Base-by-base conservation (phyloP, 2,329 filamentous ascomycete species). In the Emergomyces orientalis region DNA sequence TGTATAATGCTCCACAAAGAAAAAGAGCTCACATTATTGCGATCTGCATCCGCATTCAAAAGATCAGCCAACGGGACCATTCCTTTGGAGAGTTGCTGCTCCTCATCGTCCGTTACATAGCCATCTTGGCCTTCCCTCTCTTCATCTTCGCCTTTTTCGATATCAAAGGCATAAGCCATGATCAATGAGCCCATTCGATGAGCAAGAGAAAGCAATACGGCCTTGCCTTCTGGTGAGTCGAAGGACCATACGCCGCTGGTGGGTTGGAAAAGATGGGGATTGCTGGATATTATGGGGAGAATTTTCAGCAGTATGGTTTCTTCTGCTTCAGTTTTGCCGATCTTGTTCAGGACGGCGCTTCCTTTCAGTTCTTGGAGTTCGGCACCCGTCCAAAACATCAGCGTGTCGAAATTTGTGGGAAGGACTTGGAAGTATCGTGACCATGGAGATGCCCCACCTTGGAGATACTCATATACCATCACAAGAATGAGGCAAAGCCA, bases 51-150 rank as follows among this genome's bases (percentile, higher is more conserved):
- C 0, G 91, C 90, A 70, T 96, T 96, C 39, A 97, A 81, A 71
- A 96, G 87, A 72, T 96, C 92, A 0, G 91, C 91, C 79, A 97
- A 84, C 1, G 91, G 91, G 0, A 96, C 88, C 90, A 96, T 94
- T 60, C 89, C 91, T 76, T 96, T 90, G 22, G 82, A 78, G 2
- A 86, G 80, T 43, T 45, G 30, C 59, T 81, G 80, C 62, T 88
- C 86, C 0, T 88, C 80, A 78, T 87, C 88, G 52, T 84, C 85
- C 30, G 86, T 85, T 65, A 80, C 69, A 59, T 80, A 77, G 3
- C 78, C 77, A 45, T 78, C 77, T 7, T 83, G 78, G 8, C 75
- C 75, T 3, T 83, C 82, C 2, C 86, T 83, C 1, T 85, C 84
- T 0, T 84, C 80, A 4, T 86, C 80, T 27, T 85, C 82, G 0